Base-by-base conservation (phyloP, 768 basidiomycete species). In the Xanthoconium stramineum region DNA sequence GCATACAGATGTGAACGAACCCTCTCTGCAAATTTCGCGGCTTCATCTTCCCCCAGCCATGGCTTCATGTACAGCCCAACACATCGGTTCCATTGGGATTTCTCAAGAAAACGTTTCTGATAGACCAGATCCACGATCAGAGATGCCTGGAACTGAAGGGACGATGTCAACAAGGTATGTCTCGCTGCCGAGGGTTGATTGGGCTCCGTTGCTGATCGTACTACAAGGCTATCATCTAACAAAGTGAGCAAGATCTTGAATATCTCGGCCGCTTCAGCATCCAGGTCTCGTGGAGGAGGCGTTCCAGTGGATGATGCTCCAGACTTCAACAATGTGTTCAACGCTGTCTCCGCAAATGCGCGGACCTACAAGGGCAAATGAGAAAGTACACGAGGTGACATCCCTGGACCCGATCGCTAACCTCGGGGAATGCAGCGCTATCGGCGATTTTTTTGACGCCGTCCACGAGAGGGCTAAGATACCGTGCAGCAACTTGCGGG, bases 341-440 rank as follows among this genome's bases (percentile, higher is more conserved):
- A 78, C 8, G 96, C 91, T 6, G 88, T 78, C 65, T 89, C 85
- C 52, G 84, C 94, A 70, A 97, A 98, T n/a, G 91, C 92, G 55
- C 94, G 89, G 64, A 97, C 88, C 86, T 88, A 53, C 8, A 51
- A n/a, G 33, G 36, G 32, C 40, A 3, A 28, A 44, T 60, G 55
- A 53, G 64, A 52, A 58, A 57, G 58, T 47, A 17, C 48, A 49
- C 54, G 40, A 37, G 36, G 52, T 58, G 51, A n/a, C 52, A 49
- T 28, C 37, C 28, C 29, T 52, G 28, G 24, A 58, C 32, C 32
- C 45, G 38, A 55, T 46, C 8, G 63, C 79, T 53, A 39, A 87
- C 92, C 76, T 98, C 96, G 51, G 96, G 96, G 80, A 98, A 98
- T 29, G 95, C 93, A 52, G 95, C 95, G 17, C 88, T 83, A 53